Evolutionary conservation across 768 basidiomycete species (phyloP).

Genomic region (Mrakia hoshinonis): DNA sequence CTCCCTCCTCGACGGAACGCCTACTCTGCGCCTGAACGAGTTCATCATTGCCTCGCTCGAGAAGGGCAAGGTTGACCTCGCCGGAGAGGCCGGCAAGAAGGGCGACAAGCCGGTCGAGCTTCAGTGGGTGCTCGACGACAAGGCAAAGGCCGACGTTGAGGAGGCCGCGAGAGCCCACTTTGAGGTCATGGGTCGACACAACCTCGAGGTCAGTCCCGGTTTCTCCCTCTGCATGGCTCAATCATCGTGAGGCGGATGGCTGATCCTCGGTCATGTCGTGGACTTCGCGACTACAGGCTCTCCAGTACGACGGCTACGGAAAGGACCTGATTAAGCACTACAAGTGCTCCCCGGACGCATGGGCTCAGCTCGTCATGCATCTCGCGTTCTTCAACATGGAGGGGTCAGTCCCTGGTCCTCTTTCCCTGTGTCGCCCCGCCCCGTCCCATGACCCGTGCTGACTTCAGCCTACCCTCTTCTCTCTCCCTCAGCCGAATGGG

Average conservation of each 20-base stretch:
- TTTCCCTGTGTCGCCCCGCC: slow-evolving; percentile 33
- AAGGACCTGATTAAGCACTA: slow-evolving; percentile 50
- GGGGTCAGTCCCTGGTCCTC: slow-evolving; percentile 28
- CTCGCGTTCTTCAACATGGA: slow-evolving; percentile 85
- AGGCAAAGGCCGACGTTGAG: slow-evolving; percentile 50
- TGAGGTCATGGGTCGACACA: slow-evolving; percentile 64
- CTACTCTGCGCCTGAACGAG: slow-evolving; percentile 90
- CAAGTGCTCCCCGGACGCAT: slow-evolving; percentile 83
- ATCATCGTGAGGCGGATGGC: background rate
- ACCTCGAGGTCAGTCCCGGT: slow-evolving; percentile 54
- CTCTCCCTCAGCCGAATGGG: slow-evolving; percentile 49
- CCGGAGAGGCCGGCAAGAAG: slow-evolving; percentile 30
- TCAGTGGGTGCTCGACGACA: slow-evolving; percentile 56
- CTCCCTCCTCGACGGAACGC: slow-evolving; percentile 65
- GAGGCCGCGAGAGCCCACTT: slow-evolving; percentile 62
- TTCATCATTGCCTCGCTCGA: slow-evolving; percentile 73
- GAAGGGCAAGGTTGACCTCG: slow-evolving; percentile 61
- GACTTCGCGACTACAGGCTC: slow-evolving; percentile 45
- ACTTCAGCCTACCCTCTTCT: slow-evolving; percentile 56
- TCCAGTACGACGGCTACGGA: slow-evolving; percentile 82
- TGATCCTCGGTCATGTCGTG: background rate
- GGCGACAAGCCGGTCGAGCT: slow-evolving; percentile 54
- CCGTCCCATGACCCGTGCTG: slow-evolving; percentile 20
- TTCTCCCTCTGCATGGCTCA: background rate
- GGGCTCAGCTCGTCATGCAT: slow-evolving; percentile 91